phyloP scores from a whole-genome alignment of 306 rosid species.

The Trichosanthes cucumerina region DNA sequence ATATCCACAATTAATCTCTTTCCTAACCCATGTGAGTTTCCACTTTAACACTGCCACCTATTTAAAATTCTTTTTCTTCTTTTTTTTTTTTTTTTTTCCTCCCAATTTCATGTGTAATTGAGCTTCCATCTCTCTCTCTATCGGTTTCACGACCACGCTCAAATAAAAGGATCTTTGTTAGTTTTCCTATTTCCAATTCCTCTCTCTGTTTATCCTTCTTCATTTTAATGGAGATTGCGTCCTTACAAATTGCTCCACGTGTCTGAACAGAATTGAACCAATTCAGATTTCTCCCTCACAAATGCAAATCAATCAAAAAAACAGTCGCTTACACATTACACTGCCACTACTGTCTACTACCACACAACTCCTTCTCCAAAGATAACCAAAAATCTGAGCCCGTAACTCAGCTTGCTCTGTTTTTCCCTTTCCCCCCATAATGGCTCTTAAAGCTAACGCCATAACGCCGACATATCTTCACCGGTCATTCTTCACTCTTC shows the following conservation, averaged over 20 bases:
- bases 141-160: too few species aligned
- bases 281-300: background rate
- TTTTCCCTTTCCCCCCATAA: background rate
- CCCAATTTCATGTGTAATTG: too few species aligned
- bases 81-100: too few species aligned
- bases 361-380: background rate
- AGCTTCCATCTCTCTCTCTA: too few species aligned
- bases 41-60: too few species aligned
- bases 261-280: background rate
- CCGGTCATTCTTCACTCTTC: background rate
- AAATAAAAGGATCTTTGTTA: too few species aligned
- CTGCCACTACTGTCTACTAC: background rate
- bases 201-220: too few species aligned
- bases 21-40: too few species aligned
- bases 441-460: constrained; percentile 3
- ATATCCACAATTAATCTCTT: too few species aligned
- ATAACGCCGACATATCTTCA: background rate
- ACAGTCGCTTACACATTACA: background rate
- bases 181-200: too few species aligned
- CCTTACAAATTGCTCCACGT: background rate
- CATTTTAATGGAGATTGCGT: too few species aligned
- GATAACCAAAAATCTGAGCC: background rate
- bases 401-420: background rate
- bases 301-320: background rate
- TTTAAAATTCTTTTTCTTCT: too few species aligned